Evolutionary conservation across 2,329 filamentous ascomycete species (phyloP), one percentile per base, ranked within the genome.

Genomic region (Penicillium aurantiogriseum): DNA sequence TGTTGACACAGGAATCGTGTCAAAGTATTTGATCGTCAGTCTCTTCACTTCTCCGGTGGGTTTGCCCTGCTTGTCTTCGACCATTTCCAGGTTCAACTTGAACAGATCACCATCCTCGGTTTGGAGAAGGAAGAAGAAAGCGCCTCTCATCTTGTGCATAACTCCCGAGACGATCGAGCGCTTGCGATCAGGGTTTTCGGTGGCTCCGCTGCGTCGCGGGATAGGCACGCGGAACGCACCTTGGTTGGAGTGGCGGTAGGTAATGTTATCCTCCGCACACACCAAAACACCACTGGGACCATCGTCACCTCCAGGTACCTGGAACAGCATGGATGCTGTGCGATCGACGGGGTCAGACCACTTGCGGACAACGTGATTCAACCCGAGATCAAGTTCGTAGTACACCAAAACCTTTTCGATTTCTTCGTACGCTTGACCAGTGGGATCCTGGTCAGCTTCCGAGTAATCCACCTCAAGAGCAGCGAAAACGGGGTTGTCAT

Each of bases 71-170:
- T 88, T 71, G 66, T 96, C 90, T 65, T 92, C 88, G 10, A 87
- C 83, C 87, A 97, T 93, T 63, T 97, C 92, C 59, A 99, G 87
- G 0, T 89, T 97, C 49, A 97, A 84, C 74, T 97, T 97, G 83
- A 99, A 97, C 7, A 99, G 81, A 74, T 99, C 95, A n/a, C 94
- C 94, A 72, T 99, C 95, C 57, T 99, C 94, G 0, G 90, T 92
- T 73, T 99, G 94, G 0, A 99, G 79, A 3, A 99, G 84, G 73
- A 97, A 96, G 80, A 99, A 99, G 78, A 99, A 99, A 2, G 92
- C 92, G 29, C 92, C 92, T 68, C 94, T 93, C 72, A 97, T 88
- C 74, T 95, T 96, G 78, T 99, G 94, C 87, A 97, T 93, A n/a
- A 96, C 92, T 49, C 94, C 94, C 3, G 90, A 85, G 2, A 93